phyloP scores from a whole-genome alignment of 495 filamentous ascomycete species.

The Platismatia glauca region DNA sequence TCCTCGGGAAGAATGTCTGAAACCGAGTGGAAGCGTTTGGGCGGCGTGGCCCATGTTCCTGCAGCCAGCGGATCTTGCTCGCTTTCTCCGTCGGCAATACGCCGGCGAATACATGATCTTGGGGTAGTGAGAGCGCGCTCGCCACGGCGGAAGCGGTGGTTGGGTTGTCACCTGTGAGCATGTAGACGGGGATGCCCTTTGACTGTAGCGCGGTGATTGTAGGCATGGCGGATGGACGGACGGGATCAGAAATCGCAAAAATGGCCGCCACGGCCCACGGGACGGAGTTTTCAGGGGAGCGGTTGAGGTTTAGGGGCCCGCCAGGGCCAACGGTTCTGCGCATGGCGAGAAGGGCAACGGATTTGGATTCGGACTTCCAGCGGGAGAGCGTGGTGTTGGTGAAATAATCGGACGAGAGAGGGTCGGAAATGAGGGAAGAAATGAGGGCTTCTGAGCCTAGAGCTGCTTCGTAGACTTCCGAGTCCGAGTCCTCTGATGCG shows the following conservation, averaged over 20 bases:
- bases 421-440: constrained; percentile 25
- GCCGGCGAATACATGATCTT: constrained; percentile 71
- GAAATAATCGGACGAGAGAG: constrained; percentile 30
- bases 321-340: constrained; percentile 23
- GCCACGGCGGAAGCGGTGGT: constrained; percentile 73
- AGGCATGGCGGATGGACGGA: constrained; percentile 63
- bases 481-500: constrained; percentile 13
- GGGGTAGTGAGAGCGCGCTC: constrained; percentile 62
- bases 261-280: constrained; percentile 37
- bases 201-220: constrained; percentile 61
- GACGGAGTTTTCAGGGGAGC: not conserved
- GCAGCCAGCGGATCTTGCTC: constrained; percentile 70
- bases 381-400: constrained; percentile 42
- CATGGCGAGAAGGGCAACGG: constrained; percentile 59
- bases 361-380: constrained; percentile 67
- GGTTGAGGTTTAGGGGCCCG: constrained; percentile 21
- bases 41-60: constrained; percentile 57
- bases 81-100: constrained; percentile 83
- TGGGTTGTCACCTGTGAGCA: constrained; percentile 83
- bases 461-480: constrained; percentile 50
- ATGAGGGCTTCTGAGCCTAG: constrained; percentile 82
- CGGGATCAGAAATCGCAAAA: constrained; percentile 57
- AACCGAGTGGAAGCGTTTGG: constrained; percentile 52
- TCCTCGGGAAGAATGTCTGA: constrained; percentile 45
- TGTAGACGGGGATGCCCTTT: constrained; percentile 66